Conservation (phyloP, 306 rosid species). For the barrel medic (Medicago truncatula) region MtrunA17r5.0-ANR NC_053044.1:39719501-39720000, state of each 20-base stretch:
- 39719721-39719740: too few species aligned
- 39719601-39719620: background rate
- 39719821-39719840: background rate
- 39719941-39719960: conserved; percentile 54
- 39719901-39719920: conserved; percentile 60
- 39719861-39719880: conserved; percentile 67
- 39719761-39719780: too few species aligned
- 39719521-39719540: background rate
- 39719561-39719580: background rate
- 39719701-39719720: too few species aligned
- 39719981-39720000: conserved; percentile 72
- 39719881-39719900: conserved; percentile 72
- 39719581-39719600: background rate
- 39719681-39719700: too few species aligned
- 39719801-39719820: too few species aligned
- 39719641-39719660: background rate
- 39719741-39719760: too few species aligned
- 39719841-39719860: conserved; percentile 68
- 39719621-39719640: background rate
- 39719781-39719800: too few species aligned
- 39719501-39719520: background rate
- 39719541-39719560: background rate
- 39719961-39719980: conserved; percentile 66
- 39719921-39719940: background rate
- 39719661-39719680: background rate